Evolutionary conservation across 148 eudicot species (phyloP).

Genomic region (Amaranthus cruentus): DNA sequence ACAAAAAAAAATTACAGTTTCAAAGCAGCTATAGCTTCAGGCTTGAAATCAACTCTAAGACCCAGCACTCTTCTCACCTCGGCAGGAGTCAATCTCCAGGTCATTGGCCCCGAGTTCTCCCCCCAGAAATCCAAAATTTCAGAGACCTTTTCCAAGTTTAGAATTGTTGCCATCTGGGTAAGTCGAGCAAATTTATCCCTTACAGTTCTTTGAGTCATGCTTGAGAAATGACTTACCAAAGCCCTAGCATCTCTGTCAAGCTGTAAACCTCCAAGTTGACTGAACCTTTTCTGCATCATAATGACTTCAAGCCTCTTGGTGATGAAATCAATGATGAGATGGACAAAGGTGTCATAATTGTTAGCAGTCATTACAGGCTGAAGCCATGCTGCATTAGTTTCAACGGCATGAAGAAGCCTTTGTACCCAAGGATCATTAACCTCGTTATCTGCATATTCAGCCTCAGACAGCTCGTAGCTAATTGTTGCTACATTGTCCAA

Average conservation of each 20-base stretch:
- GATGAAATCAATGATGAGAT: constrained; percentile 75
- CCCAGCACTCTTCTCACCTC: constrained; percentile 91
- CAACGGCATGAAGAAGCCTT: constrained; percentile 84
- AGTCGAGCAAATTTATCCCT: constrained; percentile 94
- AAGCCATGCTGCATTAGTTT: constrained; percentile 75
- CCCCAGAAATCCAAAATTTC: constrained; percentile 99
- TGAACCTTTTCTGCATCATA: constrained; percentile 95
- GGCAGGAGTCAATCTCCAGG: constrained; percentile 93
- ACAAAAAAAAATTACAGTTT: constrained; percentile 43
- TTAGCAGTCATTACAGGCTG: constrained; percentile 84
- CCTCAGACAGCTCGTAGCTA: constrained; percentile 86
- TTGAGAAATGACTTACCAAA: constrained; percentile 81
- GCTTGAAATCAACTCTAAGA: constrained; percentile 80
- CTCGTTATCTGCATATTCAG: constrained; percentile 93
- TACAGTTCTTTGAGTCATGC: constrained; percentile 93
- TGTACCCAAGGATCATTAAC: constrained; percentile 96
- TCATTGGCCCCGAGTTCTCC: constrained; percentile 96
- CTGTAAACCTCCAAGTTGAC: constrained; percentile 93
- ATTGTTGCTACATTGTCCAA: constrained; percentile 79
- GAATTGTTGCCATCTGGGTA: constrained; percentile 89
- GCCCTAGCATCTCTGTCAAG: constrained; percentile 89
- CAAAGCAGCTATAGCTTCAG: constrained; percentile 85
- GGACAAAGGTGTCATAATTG: constrained; percentile 79
- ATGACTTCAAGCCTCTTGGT: constrained; percentile 95
- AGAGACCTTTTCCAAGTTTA: constrained; percentile 86